Evolutionary conservation across 2,329 filamentous ascomycete genomes (phyloP), one percentile per base, ranked within the genome.

Genomic region (Diaporthe capsici): DNA sequence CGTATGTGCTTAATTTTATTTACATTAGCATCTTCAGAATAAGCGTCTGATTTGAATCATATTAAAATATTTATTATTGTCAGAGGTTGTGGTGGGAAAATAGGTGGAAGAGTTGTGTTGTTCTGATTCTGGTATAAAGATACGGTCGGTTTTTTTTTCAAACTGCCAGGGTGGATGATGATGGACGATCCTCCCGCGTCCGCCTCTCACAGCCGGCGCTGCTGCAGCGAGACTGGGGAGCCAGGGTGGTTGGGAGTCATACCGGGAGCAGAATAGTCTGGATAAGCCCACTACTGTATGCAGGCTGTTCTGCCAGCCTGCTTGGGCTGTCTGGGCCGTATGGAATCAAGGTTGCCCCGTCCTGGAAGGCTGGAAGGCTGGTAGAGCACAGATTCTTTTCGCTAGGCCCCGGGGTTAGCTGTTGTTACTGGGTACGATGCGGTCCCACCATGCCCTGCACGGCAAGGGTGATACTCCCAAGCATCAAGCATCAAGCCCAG

Each of bases 331-430:
- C 44, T 67, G 42, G 61, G 9, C 28, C 15, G 42, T 31, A 68
- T 70, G 65, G 65, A 70, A 70, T 70, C 65, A 70, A 55, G 65
- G 65, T 70, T 70, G 49, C 65, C 49, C 65, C 49, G 65, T 68
- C 31, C 65, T 68, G 65, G 31, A 39, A n/a, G 2, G 47, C 65
- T 53, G 65, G 31, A 39, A n/a, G 2, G n/a, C 34, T 34, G 34
- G 34, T 25, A n/a, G 2, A 15, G 31, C 47, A 68, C 44, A 68
- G 65, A 53, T 53, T 68, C 65, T 68, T 68, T 17, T n/a, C 47
- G 34, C 7, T 22, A 28, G 47, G 22, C 47, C 65, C 61, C 44
- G 6, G 65, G 65, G 63, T 68, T 68, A 44, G 44, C 31, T 39
- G 44, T 12, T 15, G 63, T 31, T 31, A 31, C 42, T 67, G 44